phyloP scores from a whole-genome alignment of 1,139 yeast species.

The Geotrichum citri-aurantii region DNA sequence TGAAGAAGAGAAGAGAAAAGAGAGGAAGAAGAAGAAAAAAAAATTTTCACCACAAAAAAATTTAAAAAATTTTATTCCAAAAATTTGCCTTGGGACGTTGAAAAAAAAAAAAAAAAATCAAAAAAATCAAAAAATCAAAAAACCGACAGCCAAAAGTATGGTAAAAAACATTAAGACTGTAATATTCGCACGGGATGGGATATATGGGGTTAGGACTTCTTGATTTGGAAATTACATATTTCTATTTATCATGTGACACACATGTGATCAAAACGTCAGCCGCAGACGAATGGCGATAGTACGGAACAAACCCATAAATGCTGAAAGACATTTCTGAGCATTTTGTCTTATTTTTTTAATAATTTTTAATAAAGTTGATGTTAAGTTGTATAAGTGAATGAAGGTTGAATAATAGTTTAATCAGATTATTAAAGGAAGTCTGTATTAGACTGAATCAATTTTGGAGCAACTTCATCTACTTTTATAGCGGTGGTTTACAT shows the following conservation, averaged over 20 bases:
- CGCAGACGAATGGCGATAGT: too few relatives aligned
- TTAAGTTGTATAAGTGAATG: too few relatives aligned
- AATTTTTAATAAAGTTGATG: too few relatives aligned
- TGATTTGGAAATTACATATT: neutral
- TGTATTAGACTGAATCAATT: too few relatives aligned
- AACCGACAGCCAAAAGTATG: neutral
- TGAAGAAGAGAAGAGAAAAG: constrained; percentile 8
- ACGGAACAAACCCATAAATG: too few relatives aligned
- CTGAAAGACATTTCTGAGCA: too few relatives aligned
- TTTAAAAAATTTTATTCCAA: neutral
- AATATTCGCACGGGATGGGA: constrained; percentile 3
- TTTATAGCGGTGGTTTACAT: too few relatives aligned
- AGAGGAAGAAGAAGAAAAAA: constrained; percentile 2
- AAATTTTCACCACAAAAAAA: constrained; percentile 1
- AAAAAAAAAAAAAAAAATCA: neutral
- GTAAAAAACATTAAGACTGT: neutral
- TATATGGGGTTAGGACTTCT: constrained; percentile 4
- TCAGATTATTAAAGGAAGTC: too few relatives aligned
- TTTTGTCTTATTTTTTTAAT: too few relatives aligned
- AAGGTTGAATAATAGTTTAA: too few relatives aligned
- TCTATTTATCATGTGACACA: neutral
- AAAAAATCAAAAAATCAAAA: too few relatives aligned
- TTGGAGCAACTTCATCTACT: too few relatives aligned
- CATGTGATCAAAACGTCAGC: neutral
- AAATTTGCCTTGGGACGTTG: neutral